Evolutionary conservation across 163 green algal genomes (phyloP), one percentile per base, ranked within the genome.

Genomic region (Scenedesmus sp.): DNA sequence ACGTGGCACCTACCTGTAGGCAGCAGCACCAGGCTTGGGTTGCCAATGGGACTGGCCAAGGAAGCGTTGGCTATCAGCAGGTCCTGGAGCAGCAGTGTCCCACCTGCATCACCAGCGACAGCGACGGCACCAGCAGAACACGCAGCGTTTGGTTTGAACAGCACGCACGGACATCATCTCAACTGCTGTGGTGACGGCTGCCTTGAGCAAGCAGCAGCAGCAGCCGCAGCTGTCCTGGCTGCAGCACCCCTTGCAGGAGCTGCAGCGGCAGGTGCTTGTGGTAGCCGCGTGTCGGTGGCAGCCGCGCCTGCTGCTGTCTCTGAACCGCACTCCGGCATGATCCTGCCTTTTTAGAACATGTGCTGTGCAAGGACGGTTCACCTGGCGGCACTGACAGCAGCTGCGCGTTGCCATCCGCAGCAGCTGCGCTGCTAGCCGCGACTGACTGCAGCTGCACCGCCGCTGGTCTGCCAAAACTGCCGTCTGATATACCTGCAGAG

Each of bases 1-100:
- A n/a, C n/a, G n/a, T n/a, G n/a, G n/a, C 9, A 22, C 59, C 10
- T 4, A 72, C 59, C 59, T 30, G 65, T 35, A 12, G 84, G 84
- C 65, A 89, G 84, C 26, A 89, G 65, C 46, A 40, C 84, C 33
- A 35, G 22, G 44, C 22, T 89, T 6, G 84, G 84, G 65, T 89
- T 83, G 42, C 65, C 84, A 13, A 76, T 13, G n/a, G 84, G 84
- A n/a, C 49, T 53, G 13, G 42, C 68, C 0, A 89, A 43, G 42
- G 84, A 37, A 4, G 53, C 46, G 26, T 89, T 49, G 24, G 13
- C 10, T 1, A 89, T 9, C 65, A 89, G 40, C 40, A 89, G 10
- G n/a, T 89, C 84, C 44, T 89, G 84, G 65, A 89, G 33, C 43
- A 83, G 15, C 65, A 89, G 84, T 2, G 33, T 49, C 26, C 40